Conservation (phyloP, 257 asterid species). For the Petunia axillaris region DNA sequence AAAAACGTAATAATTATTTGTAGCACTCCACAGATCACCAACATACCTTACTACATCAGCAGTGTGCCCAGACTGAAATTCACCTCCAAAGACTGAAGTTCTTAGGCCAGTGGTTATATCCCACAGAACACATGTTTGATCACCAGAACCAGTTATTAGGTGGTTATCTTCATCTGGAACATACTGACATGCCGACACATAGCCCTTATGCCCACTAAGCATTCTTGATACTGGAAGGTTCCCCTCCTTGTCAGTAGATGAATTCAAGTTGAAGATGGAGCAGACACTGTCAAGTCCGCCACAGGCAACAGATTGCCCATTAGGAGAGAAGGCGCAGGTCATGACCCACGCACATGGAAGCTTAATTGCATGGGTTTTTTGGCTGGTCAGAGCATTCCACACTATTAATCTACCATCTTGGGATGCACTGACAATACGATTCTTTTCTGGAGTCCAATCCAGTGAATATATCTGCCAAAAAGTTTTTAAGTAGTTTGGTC, state of each 20-base stretch:
- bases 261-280: conserved; percentile 87
- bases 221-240: conserved; percentile 78
- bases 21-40: background rate
- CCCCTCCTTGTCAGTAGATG: conserved; percentile 82
- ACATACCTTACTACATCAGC: conserved; percentile 80
- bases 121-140: conserved; percentile 94
- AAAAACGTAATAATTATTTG: background rate
- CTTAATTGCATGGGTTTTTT: conserved; percentile 91
- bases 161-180: conserved; percentile 93
- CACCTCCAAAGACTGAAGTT: conserved; percentile 94
- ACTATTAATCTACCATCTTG: conserved; percentile 97
- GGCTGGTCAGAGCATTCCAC: conserved; percentile 99
- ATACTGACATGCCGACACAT: conserved; percentile 93
- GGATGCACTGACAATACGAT: conserved; percentile 97
- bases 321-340: conserved; percentile 97
- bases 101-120: conserved; percentile 95
- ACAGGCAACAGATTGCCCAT: conserved; percentile 91
- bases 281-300: conserved; percentile 98
- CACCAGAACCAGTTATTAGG: conserved; percentile 93
- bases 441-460: conserved; percentile 96
- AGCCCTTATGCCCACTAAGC: conserved; percentile 95
- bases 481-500: conserved; percentile 26
- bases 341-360: conserved; percentile 98
- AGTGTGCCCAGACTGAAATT: conserved; percentile 96
- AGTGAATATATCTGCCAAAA: conserved; percentile 80